Conservation (phyloP, 306 rosid species). For the Pterocarpus santalinus region DNA sequence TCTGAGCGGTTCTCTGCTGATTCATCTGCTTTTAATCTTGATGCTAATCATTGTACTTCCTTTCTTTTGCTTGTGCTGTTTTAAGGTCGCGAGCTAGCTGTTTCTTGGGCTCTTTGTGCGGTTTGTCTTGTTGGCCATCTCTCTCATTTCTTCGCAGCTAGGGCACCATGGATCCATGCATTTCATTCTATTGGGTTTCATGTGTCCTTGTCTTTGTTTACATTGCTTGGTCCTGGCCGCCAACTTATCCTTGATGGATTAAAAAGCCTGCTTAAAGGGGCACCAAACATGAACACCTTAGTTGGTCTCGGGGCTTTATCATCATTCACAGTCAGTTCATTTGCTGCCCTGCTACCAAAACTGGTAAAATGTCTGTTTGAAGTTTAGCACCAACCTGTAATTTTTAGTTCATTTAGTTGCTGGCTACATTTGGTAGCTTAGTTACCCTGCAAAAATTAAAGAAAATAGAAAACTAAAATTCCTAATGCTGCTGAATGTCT, state of each 20-base stretch:
- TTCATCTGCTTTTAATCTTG: conserved; percentile 34
- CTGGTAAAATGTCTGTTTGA: conserved; percentile 68
- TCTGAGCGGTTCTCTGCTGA: conserved; percentile 39
- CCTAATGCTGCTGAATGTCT: conserved; percentile 6
- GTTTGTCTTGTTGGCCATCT: conserved; percentile 93
- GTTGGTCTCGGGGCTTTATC: conserved; percentile 98
- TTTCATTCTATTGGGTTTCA: conserved; percentile 90
- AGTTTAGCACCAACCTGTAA: conserved; percentile 42
- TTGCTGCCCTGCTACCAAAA: conserved; percentile 82
- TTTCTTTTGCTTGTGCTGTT: conserved; percentile 43
- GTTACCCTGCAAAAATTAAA: conserved; percentile 26
- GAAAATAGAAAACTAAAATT: conserved; percentile 24
- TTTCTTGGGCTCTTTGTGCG: conserved; percentile 97
- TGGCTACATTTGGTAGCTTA: conserved; percentile 17
- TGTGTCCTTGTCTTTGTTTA: conserved; percentile 82
- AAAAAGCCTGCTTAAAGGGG: conserved; percentile 80
- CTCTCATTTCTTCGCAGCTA: conserved; percentile 89
- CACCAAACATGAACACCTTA: conserved; percentile 96
- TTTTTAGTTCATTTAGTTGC: conserved; percentile 44
- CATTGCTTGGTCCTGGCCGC: conserved; percentile 97
- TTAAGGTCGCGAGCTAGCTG: conserved; percentile 86
- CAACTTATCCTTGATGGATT: conserved; percentile 88
- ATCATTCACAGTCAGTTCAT: conserved; percentile 93
- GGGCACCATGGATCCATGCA: conserved; percentile 84
- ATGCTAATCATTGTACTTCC: conserved; percentile 42